A percentile compares a stretch with the other conserved stretches of the same genome.
Conservation (phyloP, 352 stramenopile species). For the Lagenidium giganteum region DNA sequence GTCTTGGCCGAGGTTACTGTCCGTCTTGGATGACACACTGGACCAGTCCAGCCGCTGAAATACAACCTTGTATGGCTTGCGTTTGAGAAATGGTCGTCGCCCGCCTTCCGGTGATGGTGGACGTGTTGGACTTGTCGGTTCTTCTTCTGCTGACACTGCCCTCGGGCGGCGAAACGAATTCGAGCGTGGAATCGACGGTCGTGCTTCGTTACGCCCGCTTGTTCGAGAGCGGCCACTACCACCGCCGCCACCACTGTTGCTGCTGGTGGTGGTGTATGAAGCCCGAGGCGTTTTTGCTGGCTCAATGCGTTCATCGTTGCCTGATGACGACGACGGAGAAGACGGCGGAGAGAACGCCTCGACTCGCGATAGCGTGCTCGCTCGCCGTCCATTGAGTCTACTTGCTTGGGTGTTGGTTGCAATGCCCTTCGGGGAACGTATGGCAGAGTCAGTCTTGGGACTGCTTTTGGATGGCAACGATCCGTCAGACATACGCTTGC, state of each 20-base stretch:
- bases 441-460: background rate
- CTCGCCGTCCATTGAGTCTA: slow-evolving; percentile 7
- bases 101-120: slow-evolving; percentile 2
- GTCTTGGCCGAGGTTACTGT: slow-evolving; percentile 31
- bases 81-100: slow-evolving; percentile 43
- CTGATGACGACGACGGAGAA: slow-evolving; percentile 40
- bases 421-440: background rate
- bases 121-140: slow-evolving; percentile 4
- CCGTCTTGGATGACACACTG: slow-evolving; percentile 42
- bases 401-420: background rate
- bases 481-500: background rate
- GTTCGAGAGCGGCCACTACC: background rate
- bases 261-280: background rate
- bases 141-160: background rate
- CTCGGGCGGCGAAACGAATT: too few species aligned
- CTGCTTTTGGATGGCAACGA: background rate
- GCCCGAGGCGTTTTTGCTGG: background rate
- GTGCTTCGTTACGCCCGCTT: background rate
- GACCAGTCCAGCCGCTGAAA: slow-evolving; percentile 65
- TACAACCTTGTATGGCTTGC: slow-evolving; percentile 67
- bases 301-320: slow-evolving; percentile 3
- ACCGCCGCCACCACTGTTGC: background rate
- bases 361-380: slow-evolving; percentile 19
- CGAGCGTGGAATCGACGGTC: too few species aligned
- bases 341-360: slow-evolving; percentile 50